Evolutionary conservation across 352 stramenopile species (phyloP), one percentile per base, ranked within the genome.

Genomic region (Pythium monospermum): DNA sequence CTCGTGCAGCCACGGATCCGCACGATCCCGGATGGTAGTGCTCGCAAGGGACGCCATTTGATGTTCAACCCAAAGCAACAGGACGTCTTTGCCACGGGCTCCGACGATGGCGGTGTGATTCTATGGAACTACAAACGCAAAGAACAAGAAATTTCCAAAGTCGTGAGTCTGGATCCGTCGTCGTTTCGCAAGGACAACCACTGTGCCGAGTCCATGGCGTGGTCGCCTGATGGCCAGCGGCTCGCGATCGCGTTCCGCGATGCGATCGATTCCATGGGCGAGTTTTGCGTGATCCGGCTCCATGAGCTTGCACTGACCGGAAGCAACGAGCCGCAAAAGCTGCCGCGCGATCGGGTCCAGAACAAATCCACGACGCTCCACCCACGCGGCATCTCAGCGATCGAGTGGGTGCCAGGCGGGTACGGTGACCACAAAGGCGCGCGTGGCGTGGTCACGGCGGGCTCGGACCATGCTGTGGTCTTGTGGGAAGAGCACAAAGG

Each of bases 241-340:
- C 58, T 94, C 31, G 83, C 81, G 0, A 80, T 94, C 57, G 79
- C 72, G 36, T 94, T 94, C 48, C 78, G 81, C 5, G 81, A 94
- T 46, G 66, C 79, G 25, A 8, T 88, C 6, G 19, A 76, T 2
- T 61, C 66, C 22, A 70, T 68, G 49, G 75, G 83, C 42, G 81
- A 91, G 53, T 88, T 94, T 32, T 91, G 78, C 40, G 70, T 92
- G 62, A 69, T 84, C 49, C 68, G 76, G 22, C 64, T 91, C 21
- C 78, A 91, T 27, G 59, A 91, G 38, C 41, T 91, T 11, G 60
- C 68, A 40, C 61, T 90, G 18, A 64, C 63, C 33, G 73, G 78
- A 40, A 75, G 56, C 38, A 50, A 66, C 21, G 68, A 30, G 0
- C 66, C 75, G 3, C 67, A 80, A 27, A 46, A 68, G 12, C 67